Conservation (phyloP, 108 stramenopile genomes). For the Skeletonema marinoi region DNA sequence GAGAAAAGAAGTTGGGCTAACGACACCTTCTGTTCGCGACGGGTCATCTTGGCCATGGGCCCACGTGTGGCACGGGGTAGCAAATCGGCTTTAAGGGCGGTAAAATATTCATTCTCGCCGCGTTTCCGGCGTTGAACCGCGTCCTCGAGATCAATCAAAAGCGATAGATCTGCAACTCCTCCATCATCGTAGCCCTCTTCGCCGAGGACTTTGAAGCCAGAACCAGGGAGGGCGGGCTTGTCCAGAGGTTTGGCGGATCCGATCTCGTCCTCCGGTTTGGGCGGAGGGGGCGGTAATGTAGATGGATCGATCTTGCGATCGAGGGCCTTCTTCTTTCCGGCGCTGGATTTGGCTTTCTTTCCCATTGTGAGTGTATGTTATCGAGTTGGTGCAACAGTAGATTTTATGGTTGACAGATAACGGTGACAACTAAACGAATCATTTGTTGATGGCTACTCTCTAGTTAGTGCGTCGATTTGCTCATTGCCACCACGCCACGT, state of each 20-base stretch:
- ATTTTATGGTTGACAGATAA: background rate
- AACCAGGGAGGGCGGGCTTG: conserved; percentile 78
- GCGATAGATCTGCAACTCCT: conserved; percentile 88
- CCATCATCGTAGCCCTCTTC: conserved; percentile 87
- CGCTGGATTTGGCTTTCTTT: conserved; percentile 80
- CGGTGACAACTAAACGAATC: background rate
- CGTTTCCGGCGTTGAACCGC: conserved; percentile 81
- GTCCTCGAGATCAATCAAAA: conserved; percentile 89
- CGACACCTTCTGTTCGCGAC: conserved; percentile 87
- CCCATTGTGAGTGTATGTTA: conserved; percentile 58
- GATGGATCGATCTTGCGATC: conserved; percentile 80
- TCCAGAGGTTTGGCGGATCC: conserved; percentile 84
- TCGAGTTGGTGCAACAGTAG: background rate
- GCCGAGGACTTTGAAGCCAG: conserved; percentile 82
- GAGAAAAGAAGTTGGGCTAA: conserved; percentile 88
- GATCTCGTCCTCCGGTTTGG: conserved; percentile 69
- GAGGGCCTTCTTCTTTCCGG: conserved; percentile 64
- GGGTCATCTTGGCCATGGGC: conserved; percentile 70
- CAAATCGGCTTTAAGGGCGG: conserved; percentile 77
- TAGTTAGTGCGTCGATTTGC: background rate
- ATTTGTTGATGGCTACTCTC: background rate
- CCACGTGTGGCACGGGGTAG: conserved; percentile 81
- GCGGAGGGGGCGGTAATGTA: conserved; percentile 78
- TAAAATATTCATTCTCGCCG: conserved; percentile 84
- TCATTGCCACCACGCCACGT: background rate